Percentiles rank a stretch among this genome's conserved stretches.
These are phyloP conservation scores for Schizophyllum commune DNA, from an alignment of 1,284 basidiomycete genomes.

Conservation along the genomic window DNA sequence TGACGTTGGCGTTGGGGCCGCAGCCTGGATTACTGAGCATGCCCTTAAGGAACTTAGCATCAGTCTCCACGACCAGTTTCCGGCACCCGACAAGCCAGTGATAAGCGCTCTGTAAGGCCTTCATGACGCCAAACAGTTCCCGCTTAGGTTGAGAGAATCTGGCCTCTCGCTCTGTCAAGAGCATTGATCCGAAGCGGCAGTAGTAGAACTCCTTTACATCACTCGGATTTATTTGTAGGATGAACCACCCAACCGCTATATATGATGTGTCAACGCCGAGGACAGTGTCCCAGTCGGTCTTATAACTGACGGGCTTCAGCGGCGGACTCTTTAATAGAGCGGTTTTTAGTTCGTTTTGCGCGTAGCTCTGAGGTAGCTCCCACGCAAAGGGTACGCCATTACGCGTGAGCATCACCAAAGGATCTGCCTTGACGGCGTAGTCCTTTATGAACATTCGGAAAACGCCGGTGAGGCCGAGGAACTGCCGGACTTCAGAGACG, in stretches of 20 bases:
- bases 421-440: conserved; percentile 17
- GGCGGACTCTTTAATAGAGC: conserved; percentile 13
- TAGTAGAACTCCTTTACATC: conserved; percentile 15
- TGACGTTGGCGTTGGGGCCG: conserved; percentile 29
- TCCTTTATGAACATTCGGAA: conserved; percentile 21
- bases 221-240: conserved; percentile 21
- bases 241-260: conserved; percentile 24
- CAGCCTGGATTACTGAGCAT: conserved; percentile 31
- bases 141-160: conserved; percentile 27
- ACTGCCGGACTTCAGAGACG: conserved; percentile 19
- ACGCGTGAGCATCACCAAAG: conserved; percentile 19
- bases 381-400: conserved; percentile 22
- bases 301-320: conserved; percentile 25
- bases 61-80: conserved; percentile 24
- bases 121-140: conserved; percentile 26
- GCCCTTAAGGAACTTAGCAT: conserved; percentile 29
- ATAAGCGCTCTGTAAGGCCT: conserved; percentile 14
- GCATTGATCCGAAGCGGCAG: conserved; percentile 21
- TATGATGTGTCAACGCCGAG: conserved; percentile 27
- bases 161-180: conserved; percentile 20
- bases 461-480: conserved; percentile 21
- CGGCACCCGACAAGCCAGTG: conserved; percentile 20
- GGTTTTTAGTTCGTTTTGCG: conserved; percentile 22
- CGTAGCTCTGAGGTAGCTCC: conserved; percentile 8
- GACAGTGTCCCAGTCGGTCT: conserved; percentile 18